Conservation (phyloP, 2,329 filamentous ascomycete species). For the Alternaria sp. region DNA sequence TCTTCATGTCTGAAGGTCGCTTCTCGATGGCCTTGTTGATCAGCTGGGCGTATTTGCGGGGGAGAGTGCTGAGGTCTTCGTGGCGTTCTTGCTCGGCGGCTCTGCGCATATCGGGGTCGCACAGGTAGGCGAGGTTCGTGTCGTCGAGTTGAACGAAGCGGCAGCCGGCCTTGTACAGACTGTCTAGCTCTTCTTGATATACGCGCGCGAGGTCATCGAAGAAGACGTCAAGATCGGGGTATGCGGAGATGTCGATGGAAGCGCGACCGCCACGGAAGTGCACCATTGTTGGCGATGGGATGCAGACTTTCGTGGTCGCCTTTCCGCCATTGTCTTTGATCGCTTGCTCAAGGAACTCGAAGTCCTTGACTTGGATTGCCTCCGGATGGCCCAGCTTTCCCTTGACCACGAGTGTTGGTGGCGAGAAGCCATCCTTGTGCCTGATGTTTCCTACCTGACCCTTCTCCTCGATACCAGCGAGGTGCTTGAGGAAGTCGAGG, state of each 20-base stretch:
- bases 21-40: conserved; percentile 64
- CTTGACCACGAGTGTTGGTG: conserved; percentile 63
- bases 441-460: conserved; percentile 58
- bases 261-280: conserved; percentile 66
- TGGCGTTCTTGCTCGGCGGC: conserved; percentile 61
- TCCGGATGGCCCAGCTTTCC: conserved; percentile 63
- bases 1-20: conserved; percentile 63
- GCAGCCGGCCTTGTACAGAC: conserved; percentile 63
- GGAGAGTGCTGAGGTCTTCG: conserved; percentile 59
- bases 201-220: conserved; percentile 65
- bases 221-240: conserved; percentile 64
- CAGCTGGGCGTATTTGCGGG: conserved; percentile 62
- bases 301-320: conserved; percentile 64
- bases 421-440: conserved; percentile 58
- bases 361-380: conserved; percentile 66
- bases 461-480: conserved; percentile 62
- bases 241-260: conserved; percentile 61
- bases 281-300: conserved; percentile 67
- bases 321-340: conserved; percentile 53
- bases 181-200: conserved; percentile 64
- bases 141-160: conserved; percentile 67
- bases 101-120: conserved; percentile 64
- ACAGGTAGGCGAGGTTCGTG: conserved; percentile 68
- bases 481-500: conserved; percentile 65
- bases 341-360: conserved; percentile 61